Conservation (phyloP, 1,139 yeast genomes). For the Candida buenavistaensis region DNA sequence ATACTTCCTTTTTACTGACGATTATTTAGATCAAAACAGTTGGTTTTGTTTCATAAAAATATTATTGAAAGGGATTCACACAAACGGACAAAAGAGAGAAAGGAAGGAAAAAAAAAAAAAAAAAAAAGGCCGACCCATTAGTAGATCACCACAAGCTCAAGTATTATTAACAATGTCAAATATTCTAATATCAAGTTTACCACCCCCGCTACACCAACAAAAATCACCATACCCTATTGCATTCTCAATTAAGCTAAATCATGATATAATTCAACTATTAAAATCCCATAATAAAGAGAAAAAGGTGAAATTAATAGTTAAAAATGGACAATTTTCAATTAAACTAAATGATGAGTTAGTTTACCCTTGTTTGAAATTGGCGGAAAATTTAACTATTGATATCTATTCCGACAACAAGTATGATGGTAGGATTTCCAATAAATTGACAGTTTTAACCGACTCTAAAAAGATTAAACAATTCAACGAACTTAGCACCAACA, state of each 20-base stretch:
- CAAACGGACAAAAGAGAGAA: neutral
- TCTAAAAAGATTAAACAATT: slow-evolving; percentile 27
- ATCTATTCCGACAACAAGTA: slow-evolving; percentile 25
- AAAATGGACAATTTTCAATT: slow-evolving; percentile 35
- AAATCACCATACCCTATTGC: slow-evolving; percentile 14
- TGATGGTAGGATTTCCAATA: slow-evolving; percentile 33
- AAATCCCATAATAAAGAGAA: slow-evolving; percentile 13
- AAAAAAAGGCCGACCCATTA: too few species aligned
- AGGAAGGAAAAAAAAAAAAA: too few species aligned
- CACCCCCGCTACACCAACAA: slow-evolving; percentile 5
- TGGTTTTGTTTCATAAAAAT: too few species aligned
- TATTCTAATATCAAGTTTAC: slow-evolving; percentile 8
- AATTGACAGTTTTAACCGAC: slow-evolving; percentile 35
- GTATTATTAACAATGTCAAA: neutral
- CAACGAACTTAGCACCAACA: slow-evolving; percentile 1
- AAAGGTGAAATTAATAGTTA: slow-evolving; percentile 35
- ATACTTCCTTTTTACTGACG: too few species aligned
- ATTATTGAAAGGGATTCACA: too few species aligned
- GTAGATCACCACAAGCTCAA: too few species aligned
- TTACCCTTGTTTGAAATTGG: slow-evolving; percentile 35
- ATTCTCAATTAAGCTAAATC: slow-evolving; percentile 27
- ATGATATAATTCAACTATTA: slow-evolving; percentile 25
- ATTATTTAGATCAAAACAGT: too few species aligned
- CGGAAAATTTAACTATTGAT: slow-evolving; percentile 40
- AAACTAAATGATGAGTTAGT: slow-evolving; percentile 27